phyloP scores from a whole-genome alignment of 352 stramenopile genomes.

The Blastocystis sp. region DNA sequence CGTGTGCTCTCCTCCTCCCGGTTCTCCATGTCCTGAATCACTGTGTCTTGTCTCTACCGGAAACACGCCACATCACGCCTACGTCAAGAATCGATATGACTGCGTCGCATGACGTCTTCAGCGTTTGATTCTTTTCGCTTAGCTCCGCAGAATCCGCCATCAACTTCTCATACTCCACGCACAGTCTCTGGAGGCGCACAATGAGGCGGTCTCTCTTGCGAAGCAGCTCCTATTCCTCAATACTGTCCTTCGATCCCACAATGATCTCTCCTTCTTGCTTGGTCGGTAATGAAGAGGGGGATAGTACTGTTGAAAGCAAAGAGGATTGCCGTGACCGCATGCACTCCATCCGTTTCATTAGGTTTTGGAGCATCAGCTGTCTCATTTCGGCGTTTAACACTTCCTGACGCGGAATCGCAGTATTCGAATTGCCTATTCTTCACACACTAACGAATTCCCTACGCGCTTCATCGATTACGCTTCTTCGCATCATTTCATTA shows the following conservation, averaged over 20 bases:
- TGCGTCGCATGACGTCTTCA: slow-evolving; percentile 3
- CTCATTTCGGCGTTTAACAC: slow-evolving; percentile 3
- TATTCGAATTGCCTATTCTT: neutral
- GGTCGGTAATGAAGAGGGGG: neutral
- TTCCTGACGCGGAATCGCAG: neutral
- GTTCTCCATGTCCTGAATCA: slow-evolving; percentile 46
- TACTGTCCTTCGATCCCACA: neutral
- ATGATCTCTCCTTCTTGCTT: slow-evolving; percentile 22
- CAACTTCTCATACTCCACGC: slow-evolving; percentile 35
- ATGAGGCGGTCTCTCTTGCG: neutral
- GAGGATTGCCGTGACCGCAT: neutral
- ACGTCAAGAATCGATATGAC: neutral
- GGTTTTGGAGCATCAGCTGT: slow-evolving; percentile 13
- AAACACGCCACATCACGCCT: neutral
- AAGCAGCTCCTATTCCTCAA: slow-evolving; percentile 1
- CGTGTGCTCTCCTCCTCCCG: neutral
- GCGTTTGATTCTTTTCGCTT: neutral
- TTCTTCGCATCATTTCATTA: neutral
- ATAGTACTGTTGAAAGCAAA: neutral
- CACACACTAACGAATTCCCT: neutral
- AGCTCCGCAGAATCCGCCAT: neutral
- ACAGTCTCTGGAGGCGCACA: slow-evolving; percentile 1
- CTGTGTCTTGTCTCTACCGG: slow-evolving; percentile 2
- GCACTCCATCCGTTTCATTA: neutral
- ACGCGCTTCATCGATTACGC: neutral